phyloP scores from a whole-genome alignment of 192 early-diverging fungal genomes.

The Gaertneriomyces semiglobifer region DNA sequence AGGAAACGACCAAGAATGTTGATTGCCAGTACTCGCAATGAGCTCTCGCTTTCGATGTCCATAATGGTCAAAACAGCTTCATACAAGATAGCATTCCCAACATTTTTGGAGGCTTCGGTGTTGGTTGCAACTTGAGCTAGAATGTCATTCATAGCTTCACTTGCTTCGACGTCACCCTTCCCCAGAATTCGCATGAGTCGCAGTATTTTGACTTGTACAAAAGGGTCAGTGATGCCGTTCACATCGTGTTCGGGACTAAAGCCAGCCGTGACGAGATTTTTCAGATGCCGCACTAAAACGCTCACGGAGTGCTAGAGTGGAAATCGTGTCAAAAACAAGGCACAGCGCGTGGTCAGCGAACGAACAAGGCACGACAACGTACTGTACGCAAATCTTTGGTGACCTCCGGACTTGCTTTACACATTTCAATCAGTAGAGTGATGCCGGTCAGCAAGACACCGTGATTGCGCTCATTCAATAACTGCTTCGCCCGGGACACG shows the following conservation, averaged over 20 bases:
- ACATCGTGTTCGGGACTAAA: constrained; percentile 95
- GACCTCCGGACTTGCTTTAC: constrained; percentile 64
- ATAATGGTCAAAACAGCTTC: constrained; percentile 96
- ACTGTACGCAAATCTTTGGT: constrained; percentile 67
- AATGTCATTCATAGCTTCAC: constrained; percentile 95
- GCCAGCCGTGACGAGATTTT: constrained; percentile 79
- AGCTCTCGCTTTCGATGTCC: constrained; percentile 86
- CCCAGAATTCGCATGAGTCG: constrained; percentile 83
- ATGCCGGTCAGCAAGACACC: constrained; percentile 90
- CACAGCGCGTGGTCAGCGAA: neutral
- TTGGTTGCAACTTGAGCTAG: constrained; percentile 95
- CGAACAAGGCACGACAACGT: constrained; percentile 16
- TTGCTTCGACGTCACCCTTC: constrained; percentile 73
- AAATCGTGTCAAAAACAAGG: neutral
- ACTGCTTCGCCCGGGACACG: constrained; percentile 61
- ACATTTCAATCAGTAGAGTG: constrained; percentile 89
- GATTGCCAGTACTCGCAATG: constrained; percentile 90
- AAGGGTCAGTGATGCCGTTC: constrained; percentile 93
- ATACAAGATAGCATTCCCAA: constrained; percentile 96
- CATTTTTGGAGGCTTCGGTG: constrained; percentile 92
- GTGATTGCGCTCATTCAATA: constrained; percentile 91
- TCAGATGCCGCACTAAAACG: constrained; percentile 80
- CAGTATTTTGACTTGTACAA: constrained; percentile 92
- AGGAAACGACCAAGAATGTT: constrained; percentile 98
- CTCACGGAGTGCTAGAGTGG: constrained; percentile 62